Percentiles rank a stretch among this genome's conserved stretches.
phyloP scores from a whole-genome alignment of 768 basidiomycete species.

The Mycena epipterygia region DNA sequence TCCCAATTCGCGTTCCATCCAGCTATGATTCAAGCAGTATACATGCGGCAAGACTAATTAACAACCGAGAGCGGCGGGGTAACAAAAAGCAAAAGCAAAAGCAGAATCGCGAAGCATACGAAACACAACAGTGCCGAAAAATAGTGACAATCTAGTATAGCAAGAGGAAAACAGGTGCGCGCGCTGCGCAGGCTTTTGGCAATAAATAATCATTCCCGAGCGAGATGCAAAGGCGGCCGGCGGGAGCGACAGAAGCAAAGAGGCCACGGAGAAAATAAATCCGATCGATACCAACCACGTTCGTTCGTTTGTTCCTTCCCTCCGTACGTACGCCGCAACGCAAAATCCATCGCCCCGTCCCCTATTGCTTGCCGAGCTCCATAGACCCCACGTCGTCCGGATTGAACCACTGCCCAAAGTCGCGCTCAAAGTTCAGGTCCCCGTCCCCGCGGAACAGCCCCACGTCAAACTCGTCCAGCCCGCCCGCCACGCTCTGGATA shows the following conservation, averaged over 20 bases:
- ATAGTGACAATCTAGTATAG: slow-evolving; percentile 34
- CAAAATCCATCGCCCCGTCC: neutral
- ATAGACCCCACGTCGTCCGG: slow-evolving; percentile 58
- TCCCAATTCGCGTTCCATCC: slow-evolving; percentile 23
- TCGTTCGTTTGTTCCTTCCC: slow-evolving; percentile 19
- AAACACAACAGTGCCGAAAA: slow-evolving; percentile 31
- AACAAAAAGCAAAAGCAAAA: slow-evolving; percentile 27
- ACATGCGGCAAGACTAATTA: slow-evolving; percentile 35
- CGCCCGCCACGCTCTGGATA: slow-evolving; percentile 56
- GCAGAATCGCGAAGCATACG: slow-evolving; percentile 24
- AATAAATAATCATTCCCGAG: slow-evolving; percentile 33
- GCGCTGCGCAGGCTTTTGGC: slow-evolving; percentile 35
- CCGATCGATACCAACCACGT: slow-evolving; percentile 24
- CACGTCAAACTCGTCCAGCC: slow-evolving; percentile 58
- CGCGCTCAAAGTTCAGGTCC: slow-evolving; percentile 76
- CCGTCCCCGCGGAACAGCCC: slow-evolving; percentile 60
- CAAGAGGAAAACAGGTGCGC: slow-evolving; percentile 25
- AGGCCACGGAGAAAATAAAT: slow-evolving; percentile 22
- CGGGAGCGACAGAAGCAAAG: slow-evolving; percentile 15
- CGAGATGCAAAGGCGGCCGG: slow-evolving; percentile 13
- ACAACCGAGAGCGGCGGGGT: slow-evolving; percentile 35
- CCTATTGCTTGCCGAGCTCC: slow-evolving; percentile 41
- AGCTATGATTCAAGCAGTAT: slow-evolving; percentile 29
- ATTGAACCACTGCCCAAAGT: slow-evolving; percentile 85
- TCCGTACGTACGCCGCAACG: slow-evolving; percentile 4